Evolutionary conservation across 176 grass and related monocot species (phyloP).

Genomic region (Raddia distichophylla): DNA sequence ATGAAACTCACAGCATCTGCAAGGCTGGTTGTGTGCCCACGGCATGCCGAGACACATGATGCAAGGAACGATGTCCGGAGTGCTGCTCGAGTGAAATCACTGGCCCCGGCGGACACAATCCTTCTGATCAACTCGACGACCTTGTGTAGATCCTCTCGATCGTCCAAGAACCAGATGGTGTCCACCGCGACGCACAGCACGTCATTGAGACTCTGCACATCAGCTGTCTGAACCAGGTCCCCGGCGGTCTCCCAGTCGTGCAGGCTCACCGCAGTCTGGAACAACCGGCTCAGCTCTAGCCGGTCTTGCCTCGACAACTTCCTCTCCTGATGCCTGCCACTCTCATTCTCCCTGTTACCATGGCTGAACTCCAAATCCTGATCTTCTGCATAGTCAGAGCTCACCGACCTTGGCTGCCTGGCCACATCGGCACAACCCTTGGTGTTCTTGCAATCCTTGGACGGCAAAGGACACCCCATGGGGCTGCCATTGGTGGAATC

Average conservation of each 20-base stretch:
- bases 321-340: slow-evolving; percentile 65
- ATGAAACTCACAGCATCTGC: slow-evolving; percentile 83
- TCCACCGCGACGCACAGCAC: slow-evolving; percentile 79
- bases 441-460: slow-evolving; percentile 47
- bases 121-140: slow-evolving; percentile 82
- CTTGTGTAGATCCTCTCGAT: slow-evolving; percentile 58
- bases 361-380: slow-evolving; percentile 54
- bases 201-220: slow-evolving; percentile 84
- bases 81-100: slow-evolving; percentile 87
- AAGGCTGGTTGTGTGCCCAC: slow-evolving; percentile 70
- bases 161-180: slow-evolving; percentile 87
- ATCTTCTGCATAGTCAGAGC: slow-evolving; percentile 60
- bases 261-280: slow-evolving; percentile 75
- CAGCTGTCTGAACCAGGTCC: slow-evolving; percentile 58
- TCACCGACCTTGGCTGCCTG: slow-evolving; percentile 66
- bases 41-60: slow-evolving; percentile 86
- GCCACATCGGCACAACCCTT: slow-evolving; percentile 39
- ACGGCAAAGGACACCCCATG: slow-evolving; percentile 49
- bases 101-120: slow-evolving; percentile 74
- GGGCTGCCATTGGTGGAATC: slow-evolving; percentile 58
- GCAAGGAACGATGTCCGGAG: slow-evolving; percentile 92
- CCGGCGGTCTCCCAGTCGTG: slow-evolving; percentile 66
- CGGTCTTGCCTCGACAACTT: slow-evolving; percentile 76
- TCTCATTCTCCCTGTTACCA: slow-evolving; percentile 46
- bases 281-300: slow-evolving; percentile 67